Evolutionary conservation across 2,329 filamentous ascomycete species (phyloP), one percentile per base, ranked within the genome.

Genomic region (Colletotrichum sp.): DNA sequence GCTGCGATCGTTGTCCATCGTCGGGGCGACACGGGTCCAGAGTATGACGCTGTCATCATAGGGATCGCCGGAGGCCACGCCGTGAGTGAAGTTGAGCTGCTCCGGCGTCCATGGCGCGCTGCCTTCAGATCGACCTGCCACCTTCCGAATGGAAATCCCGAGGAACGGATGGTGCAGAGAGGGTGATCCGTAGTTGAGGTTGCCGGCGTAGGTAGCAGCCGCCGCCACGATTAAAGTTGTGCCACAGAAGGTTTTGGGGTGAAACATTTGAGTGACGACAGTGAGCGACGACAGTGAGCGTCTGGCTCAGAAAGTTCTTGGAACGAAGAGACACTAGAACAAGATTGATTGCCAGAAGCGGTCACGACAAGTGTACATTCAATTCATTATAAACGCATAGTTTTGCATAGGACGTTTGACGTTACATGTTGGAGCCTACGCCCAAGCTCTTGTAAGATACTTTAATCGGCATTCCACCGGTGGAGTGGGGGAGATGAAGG

Each of bases 111-210:
- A 78, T 51, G 85, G 82, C 3, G 84, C 79, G 21, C 84, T 84
- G 31, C 84, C 84, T 58, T 80, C 77, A 64, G 86, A 88, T 38
- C 91, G 87, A 80, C 89, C 90, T 58, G 89, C 86, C 63, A 93
- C 88, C 76, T 89, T 90, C 63, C 87, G 87, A 15, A 93, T 86
- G n/a, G 91, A 88, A 58, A 94, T 89, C 7, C 92, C 92, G 12
- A 94, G 85, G 38, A 86, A 84, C 5, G 89, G 87, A 76, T 94
- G 92, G 58, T 92, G 88, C 47, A 89, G 85, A 2, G 92, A 94
- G 6, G 93, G 92, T 77, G 90, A 92, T 59, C 87, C 86, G 80
- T 93, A 94, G 83, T 94, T 94, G 73, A 94, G 80, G 79, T 94
- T 94, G 7, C 81, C 81, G 5, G 68, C 47, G 11, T 66, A 73